Evolutionary conservation across 805 yeast genomes (phyloP), one percentile per base, ranked within the genome.

Genomic region (Ogataea chonburiensis): DNA sequence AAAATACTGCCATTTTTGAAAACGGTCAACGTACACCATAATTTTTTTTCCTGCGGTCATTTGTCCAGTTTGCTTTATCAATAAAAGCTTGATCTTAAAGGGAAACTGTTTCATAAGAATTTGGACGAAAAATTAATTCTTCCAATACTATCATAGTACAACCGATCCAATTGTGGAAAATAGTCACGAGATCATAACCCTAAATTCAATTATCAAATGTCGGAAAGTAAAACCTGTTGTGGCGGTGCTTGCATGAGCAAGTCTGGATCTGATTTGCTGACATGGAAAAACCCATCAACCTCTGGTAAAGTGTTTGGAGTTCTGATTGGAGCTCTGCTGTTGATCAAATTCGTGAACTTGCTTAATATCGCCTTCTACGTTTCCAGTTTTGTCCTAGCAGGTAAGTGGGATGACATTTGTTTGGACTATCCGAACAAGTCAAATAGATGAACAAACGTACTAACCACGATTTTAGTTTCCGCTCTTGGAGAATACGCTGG

Each of bases 401-500:
- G 59, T 54, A 50, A 42, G 59, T 49, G 31, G 17, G 32, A 34
- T 17, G 25, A 18, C 30, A 11, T 10, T 16, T 5, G 31, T 13
- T 28, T 27, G 38, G 17, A 6, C 12, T 12, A 17, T 21, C 20
- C 38, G 12, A 13, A 13, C 23, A 22, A 13, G 12, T 29, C 11
- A 28, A 24, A 31, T 31, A 26, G 31, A 23, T 27, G 34, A 36
- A 7, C 28, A 27, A 22, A 11, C 11, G 12, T 39, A 40, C 45
- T 45, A 42, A 39, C 39, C n/a, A 11, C 10, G 17, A 11, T 30
- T 30, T 16, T 46, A 53, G 55, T 73, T 18, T 73, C 91, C 32
- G 93, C 88, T 34, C 69, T 75, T 38, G 84, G 81, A 38, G 97
- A 89, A 68, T 84, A 80, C 56, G 69, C 71, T 39, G 83, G 95